Conservation (phyloP, 2,329 filamentous ascomycete genomes). For the Cercospora zeina region DNA sequence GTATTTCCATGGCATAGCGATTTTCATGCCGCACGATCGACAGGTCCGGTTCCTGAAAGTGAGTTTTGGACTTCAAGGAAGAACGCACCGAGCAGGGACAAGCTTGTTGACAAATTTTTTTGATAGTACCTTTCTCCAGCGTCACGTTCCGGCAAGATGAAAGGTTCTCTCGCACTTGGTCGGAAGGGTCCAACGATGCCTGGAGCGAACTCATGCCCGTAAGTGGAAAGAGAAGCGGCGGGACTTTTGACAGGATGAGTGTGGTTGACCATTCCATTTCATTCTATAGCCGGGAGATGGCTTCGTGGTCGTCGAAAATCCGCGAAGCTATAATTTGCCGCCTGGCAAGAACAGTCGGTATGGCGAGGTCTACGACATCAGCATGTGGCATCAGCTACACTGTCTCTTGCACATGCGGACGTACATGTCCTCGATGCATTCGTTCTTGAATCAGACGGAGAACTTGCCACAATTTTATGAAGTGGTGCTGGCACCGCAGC, state of each 20-base stretch:
- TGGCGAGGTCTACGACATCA: conserved; percentile 39
- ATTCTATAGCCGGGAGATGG: conserved; percentile 35
- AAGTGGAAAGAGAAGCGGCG: not conserved
- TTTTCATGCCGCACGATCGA: not conserved
- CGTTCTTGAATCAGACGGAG: conserved; percentile 56
- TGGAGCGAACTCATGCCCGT: conserved; percentile 36
- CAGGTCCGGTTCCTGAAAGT: conserved; percentile 6
- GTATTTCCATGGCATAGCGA: conserved; percentile 15
- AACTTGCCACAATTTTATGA: conserved; percentile 27
- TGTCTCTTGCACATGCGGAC: conserved; percentile 39
- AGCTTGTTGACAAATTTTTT: not conserved
- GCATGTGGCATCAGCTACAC: conserved; percentile 43
- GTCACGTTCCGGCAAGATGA: conserved; percentile 34
- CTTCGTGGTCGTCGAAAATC: conserved; percentile 38
- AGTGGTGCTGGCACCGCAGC: conserved; percentile 28
- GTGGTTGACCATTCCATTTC: not conserved
- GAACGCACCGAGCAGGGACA: not conserved
- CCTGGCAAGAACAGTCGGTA: conserved; percentile 33
- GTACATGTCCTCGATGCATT: conserved; percentile 90
- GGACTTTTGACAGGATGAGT: too few relatives aligned
- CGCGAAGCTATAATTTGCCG: conserved; percentile 30
- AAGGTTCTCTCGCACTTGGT: conserved; percentile 31
- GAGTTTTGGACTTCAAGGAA: not conserved
- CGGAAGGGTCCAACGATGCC: conserved; percentile 33
- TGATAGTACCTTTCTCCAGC: not conserved